Base-by-base conservation (phyloP, 305 asterid genomes). In the Withania somnifera region DNA sequence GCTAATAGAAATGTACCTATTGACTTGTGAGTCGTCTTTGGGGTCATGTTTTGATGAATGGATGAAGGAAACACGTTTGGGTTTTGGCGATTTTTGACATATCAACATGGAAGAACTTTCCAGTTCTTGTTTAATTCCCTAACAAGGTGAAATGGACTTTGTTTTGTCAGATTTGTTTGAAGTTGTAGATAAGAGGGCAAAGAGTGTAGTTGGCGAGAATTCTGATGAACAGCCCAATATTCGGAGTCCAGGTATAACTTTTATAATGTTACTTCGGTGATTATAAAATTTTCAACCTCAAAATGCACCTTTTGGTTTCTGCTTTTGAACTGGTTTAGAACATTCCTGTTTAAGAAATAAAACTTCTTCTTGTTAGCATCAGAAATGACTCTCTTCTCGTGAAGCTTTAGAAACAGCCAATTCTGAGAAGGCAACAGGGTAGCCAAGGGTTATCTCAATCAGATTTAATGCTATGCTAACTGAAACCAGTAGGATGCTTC, bases 141-240 rank as follows among this genome's bases (percentile, higher is more conserved):
- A 64, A 82, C 6, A 58, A 54, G 57, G 85, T 52, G 57, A 45
- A 85, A 40, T 77, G n/a, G 81, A 22, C 61, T 77, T 82, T 86
- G 36, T 58, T 83, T 86, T 45, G 47, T 82, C 89, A 97, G 99
- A 93, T 91, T 87, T 97, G 86, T 93, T 97, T 87, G 99, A 97
- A 82, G 99, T 93, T 71, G 99, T 97, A 79, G 99, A 97, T 80
- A 90, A 98, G 45, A 91, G 91, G 90, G 99, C 98, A 34, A 97
- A 97, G 94, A 94, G 91, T 88, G 99, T 85, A 56, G 99, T 87
- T 83, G 95, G 97, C 36, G 99, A 96, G 26, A 89, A 90, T 58
- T 83, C 94, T 5, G 98, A 96, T 57, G 98, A 92, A 82, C 92
- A 84, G 82, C 92, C 87, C 80, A 88, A 58, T 86, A 63, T 66